Percentiles rank a stretch among this genome's conserved stretches.
phyloP scores from a whole-genome alignment of 306 rosid genomes.

The Rosa chinensis region DNA sequence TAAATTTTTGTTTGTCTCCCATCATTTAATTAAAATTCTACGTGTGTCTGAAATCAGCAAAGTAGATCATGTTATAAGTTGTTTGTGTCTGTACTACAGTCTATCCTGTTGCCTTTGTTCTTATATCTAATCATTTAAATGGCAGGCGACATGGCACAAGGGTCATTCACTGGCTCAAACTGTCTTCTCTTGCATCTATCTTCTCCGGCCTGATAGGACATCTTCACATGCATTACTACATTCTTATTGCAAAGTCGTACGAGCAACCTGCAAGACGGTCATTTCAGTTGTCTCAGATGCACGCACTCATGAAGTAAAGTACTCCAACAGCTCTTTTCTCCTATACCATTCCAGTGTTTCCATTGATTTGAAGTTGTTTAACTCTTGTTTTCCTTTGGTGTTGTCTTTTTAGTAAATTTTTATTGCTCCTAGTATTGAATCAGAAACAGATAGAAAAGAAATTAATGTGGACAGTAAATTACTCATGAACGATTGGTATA shows the following conservation, averaged over 20 bases:
- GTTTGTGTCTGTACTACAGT: not conserved
- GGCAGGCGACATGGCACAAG: conserved; percentile 99
- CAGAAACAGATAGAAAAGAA: not conserved
- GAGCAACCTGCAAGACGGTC: conserved; percentile 84
- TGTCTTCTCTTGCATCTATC: conserved; percentile 95
- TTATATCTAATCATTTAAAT: conserved; percentile 30
- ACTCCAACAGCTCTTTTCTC: conserved; percentile 56
- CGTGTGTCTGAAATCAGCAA: not conserved
- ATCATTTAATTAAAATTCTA: not conserved
- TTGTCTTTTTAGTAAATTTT: not conserved
- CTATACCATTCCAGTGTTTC: conserved; percentile 13
- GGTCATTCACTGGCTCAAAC: conserved; percentile 98
- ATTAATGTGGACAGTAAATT: not conserved
- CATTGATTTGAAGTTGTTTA: not conserved
- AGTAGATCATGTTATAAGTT: not conserved
- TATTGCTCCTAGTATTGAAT: not conserved
- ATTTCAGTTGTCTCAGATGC: conserved; percentile 82
- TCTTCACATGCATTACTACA: conserved; percentile 78
- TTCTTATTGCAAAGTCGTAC: conserved; percentile 76
- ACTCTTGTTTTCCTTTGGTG: not conserved
- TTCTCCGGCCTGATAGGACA: conserved; percentile 82
- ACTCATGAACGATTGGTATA: not conserved
- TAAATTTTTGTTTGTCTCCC: not conserved
- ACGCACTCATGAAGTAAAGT: conserved; percentile 99
- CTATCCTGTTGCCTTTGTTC: not conserved